phyloP scores from a whole-genome alignment of 2,329 filamentous ascomycete genomes.

The Aspergillus viridinutans region DNA sequence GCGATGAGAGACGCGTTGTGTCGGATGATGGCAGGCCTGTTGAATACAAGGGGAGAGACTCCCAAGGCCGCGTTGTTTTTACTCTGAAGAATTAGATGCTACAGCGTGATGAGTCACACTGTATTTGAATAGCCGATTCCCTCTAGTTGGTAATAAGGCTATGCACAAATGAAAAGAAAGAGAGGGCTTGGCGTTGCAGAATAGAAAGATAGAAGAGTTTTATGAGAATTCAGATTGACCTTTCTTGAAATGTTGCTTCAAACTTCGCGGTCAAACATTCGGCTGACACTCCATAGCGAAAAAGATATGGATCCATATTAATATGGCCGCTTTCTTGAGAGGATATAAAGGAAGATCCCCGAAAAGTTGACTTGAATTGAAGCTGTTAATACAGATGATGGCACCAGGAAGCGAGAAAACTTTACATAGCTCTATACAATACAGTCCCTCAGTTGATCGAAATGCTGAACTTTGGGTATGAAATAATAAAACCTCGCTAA shows the following conservation, averaged over 20 bases:
- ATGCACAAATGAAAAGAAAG: neutral
- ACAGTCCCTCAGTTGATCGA: constrained; percentile 15
- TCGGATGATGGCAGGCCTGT: constrained; percentile 29
- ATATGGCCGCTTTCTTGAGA: neutral
- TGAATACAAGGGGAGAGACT: constrained; percentile 24
- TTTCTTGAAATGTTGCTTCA: neutral
- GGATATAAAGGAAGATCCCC: neutral
- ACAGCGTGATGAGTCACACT: neutral
- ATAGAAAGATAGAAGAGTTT: neutral
- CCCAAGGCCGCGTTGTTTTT: constrained; percentile 27
- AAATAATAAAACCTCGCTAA: neutral
- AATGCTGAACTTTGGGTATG: neutral
- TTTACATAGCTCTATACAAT: constrained; percentile 34
- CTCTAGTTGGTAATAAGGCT: neutral
- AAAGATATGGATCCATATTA: neutral
- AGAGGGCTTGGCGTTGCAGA: neutral
- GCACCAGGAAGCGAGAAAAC: constrained; percentile 12
- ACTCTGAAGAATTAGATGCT: constrained; percentile 21
- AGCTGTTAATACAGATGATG: constrained; percentile 18
- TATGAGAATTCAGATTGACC: neutral
- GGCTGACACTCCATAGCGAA: neutral
- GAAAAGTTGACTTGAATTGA: neutral
- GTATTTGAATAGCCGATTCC: neutral
- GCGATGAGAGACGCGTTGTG: constrained; percentile 44
- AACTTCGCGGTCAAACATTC: neutral